Percentiles rank a stretch among this genome's conserved stretches.
phyloP scores from a whole-genome alignment of 1,139 yeast genomes.

The Kodamaea arcana region DNA sequence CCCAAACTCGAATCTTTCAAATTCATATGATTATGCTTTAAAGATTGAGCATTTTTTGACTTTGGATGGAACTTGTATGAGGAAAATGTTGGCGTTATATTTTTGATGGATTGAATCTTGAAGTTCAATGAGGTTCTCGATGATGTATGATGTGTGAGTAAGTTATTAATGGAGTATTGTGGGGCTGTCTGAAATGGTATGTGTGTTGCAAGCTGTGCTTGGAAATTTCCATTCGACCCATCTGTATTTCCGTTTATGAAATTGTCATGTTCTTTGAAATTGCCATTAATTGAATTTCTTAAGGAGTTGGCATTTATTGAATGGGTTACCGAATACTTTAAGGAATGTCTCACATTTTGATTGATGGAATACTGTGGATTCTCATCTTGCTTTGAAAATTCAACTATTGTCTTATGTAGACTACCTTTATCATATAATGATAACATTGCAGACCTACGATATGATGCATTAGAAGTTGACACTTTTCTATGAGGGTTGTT shows the following conservation, averaged over 20 bases:
- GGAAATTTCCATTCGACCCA: no score
- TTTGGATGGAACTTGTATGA: constrained; percentile 6
- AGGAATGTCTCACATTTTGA: no score
- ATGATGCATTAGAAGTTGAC: constrained; percentile 41
- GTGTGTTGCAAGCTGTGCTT: no score
- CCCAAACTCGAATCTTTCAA: constrained; percentile 42
- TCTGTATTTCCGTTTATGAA: no score
- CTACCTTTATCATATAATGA: constrained; percentile 43
- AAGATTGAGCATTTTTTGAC: neutral
- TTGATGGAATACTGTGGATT: constrained; percentile 40
- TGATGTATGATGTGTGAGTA: constrained; percentile 39
- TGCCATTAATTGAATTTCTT: no score
- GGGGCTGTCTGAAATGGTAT: no score
- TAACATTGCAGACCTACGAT: constrained; percentile 53
- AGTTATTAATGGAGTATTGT: constrained; percentile 37
- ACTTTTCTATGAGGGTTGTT: constrained; percentile 15
- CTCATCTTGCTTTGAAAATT: constrained; percentile 22
- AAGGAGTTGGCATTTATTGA: no score
- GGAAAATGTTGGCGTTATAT: constrained; percentile 10
- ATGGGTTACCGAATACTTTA: no score
- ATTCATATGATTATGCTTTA: constrained; percentile 36
- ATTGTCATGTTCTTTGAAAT: no score
- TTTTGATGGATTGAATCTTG: constrained; percentile 19
- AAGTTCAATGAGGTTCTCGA: constrained; percentile 34
- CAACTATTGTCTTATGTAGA: constrained; percentile 35